These are phyloP conservation scores for Teunomyces cretensis DNA, from an alignment of 805 yeast species.

Conservation along the genomic window DNA sequence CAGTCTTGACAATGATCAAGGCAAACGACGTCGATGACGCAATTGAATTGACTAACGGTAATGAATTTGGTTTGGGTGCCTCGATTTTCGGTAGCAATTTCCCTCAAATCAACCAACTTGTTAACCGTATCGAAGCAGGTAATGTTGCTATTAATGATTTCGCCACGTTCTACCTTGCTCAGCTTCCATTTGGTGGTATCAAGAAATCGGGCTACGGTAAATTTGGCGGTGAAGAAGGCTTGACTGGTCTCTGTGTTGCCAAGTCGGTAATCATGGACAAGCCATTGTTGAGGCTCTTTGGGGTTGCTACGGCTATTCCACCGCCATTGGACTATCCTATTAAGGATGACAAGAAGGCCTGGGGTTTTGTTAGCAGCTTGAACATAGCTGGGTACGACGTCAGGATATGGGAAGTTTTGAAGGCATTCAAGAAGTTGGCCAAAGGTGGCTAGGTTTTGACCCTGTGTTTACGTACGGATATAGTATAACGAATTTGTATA, in stretches of 20 bases:
- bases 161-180: constrained; percentile 94
- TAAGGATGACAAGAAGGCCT: constrained; percentile 73
- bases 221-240: constrained; percentile 97
- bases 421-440: constrained; percentile 39
- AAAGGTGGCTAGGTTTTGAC: constrained; percentile 22
- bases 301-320: constrained; percentile 80
- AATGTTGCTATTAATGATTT: constrained; percentile 97
- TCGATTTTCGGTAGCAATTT: constrained; percentile 79
- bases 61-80: constrained; percentile 88
- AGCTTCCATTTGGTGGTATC: constrained; percentile 95
- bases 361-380: constrained; percentile 81
- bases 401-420: constrained; percentile 63
- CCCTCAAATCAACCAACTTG: constrained; percentile 58
- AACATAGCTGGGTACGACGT: constrained; percentile 82
- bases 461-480: background rate
- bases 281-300: constrained; percentile 54
- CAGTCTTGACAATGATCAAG: constrained; percentile 75
- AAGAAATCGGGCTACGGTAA: constrained; percentile 95
- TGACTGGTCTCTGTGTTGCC: constrained; percentile 82
- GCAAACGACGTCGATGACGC: constrained; percentile 70
- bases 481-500: constrained; percentile 4
- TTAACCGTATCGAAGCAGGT: constrained; percentile 70
- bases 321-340: constrained; percentile 91
- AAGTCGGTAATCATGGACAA: constrained; percentile 87
- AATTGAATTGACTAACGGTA: constrained; percentile 72